Evolutionary conservation across 2,329 filamentous ascomycete species (phyloP), one percentile per base, ranked within the genome.

Genomic region (Sclerotinia trifoliorum): DNA sequence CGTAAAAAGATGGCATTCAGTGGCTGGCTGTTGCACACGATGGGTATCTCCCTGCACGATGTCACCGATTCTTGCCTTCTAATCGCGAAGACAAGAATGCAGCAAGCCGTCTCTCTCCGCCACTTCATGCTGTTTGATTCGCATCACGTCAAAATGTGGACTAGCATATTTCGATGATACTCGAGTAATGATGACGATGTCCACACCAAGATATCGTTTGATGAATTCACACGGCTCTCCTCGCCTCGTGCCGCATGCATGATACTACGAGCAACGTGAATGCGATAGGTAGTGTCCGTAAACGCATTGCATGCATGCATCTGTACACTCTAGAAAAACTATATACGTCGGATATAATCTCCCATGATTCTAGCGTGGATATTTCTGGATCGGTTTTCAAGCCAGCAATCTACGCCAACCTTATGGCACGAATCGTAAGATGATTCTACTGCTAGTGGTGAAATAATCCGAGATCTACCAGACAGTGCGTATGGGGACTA

Each of bases 11-110:
- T 61, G 11, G 15, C 44, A 49, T 35, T 51, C 21, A n/a, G 60
- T 62, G 60, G 60, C 58, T 51, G 58, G 44, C 60, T 62, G 60
- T 11, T 8, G 46, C 21, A 62, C 29, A 24, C 49, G 26, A n/a
- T 49, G 17, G 46, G 32, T 4, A 17, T 4, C 46, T 39, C 58
- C 46, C 46, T 39, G 58, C 4, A 51, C 21, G 7, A 35, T 49
- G 19, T 19, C 29, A 49, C 60, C 19, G 60, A 21, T 24, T 26
- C 24, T 26, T 8, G 2, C 11, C 35, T 21, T 26, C 44, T 29
- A 49, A 61, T 51, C n/a, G 46, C 21, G 51, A 62, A 26, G 29
- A 35, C 32, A 17, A 19, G 21, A 26, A 62, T n/a, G 29, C 46
- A 62, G 60, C 32, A 35, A 39, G 46, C 46, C 60, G 42, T 32